Conservation (phyloP, 371 early-diverging fungal genomes). For the Zancudomyces culisetae region DNA sequence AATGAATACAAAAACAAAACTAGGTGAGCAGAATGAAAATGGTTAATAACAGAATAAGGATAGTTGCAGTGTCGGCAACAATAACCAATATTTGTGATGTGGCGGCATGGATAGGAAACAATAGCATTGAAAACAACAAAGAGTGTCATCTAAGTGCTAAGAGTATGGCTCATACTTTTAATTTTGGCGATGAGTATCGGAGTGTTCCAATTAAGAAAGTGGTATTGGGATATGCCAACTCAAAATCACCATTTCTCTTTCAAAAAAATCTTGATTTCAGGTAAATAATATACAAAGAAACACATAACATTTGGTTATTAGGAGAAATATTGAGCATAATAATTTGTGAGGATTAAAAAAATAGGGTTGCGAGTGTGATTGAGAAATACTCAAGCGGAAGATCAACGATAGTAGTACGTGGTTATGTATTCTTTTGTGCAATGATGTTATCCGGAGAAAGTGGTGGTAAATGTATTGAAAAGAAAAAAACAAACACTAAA, state of each 20-base stretch:
- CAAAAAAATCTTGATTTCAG: slow-evolving; percentile 4
- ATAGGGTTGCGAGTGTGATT: not conserved
- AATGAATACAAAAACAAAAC: no score
- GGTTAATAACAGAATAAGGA: slow-evolving; percentile 1
- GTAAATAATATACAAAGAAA: slow-evolving; percentile 1
- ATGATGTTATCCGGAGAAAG: no score
- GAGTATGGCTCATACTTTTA: not conserved
- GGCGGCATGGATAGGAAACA: slow-evolving; percentile 1
- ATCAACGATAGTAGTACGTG: not conserved
- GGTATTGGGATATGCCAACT: slow-evolving; percentile 1
- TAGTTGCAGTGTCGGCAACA: slow-evolving; percentile 5
- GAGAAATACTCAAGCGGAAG: slow-evolving; percentile 1
- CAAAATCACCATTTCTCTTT: slow-evolving; percentile 2
- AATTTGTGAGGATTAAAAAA: no score
- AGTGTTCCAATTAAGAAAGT: slow-evolving; percentile 2
- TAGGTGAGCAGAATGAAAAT: slow-evolving; percentile 2
- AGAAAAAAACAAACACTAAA: not conserved
- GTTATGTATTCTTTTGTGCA: not conserved
- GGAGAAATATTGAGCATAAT: not conserved
- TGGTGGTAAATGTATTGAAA: not conserved
- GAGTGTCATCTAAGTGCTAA: no score
- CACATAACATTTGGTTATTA: not conserved
- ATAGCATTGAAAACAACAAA: no score
- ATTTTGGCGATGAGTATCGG: slow-evolving; percentile 2
- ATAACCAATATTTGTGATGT: slow-evolving; percentile 1